Evolutionary conservation across 768 basidiomycete species (phyloP), one percentile per base, ranked within the genome.

Genomic region (Lactarius sanguifluus): DNA sequence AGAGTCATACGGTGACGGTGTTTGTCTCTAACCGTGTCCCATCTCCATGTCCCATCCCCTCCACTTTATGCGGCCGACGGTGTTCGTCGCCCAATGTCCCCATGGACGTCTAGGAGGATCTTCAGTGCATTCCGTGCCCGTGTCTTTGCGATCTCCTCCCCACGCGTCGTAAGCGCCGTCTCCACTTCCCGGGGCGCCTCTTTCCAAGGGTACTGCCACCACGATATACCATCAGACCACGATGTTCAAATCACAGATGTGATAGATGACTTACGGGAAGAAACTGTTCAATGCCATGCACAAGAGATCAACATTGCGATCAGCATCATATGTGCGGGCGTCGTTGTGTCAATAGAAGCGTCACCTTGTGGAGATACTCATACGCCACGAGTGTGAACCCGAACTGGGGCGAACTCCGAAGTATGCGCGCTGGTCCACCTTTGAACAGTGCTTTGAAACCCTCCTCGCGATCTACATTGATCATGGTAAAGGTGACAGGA

Each of bases 41-140:
- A 13, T 52, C 25, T 25, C 47, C 25, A 52, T 45, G 34, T 15
- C 20, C 32, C 23, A 10, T 28, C 18, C 40, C 61, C 23, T n/a
- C n/a, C 30, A 18, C 67, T 38, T 66, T 58, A 58, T 25, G 54
- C 8, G 32, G 40, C 52, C 2, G 60, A 40, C 15, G 64, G 40
- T 8, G 64, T 30, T 45, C 70, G 64, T 55, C 70, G 57, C 34
- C 70, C 70, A 62, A 94, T 91, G 75, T 94, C 91, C n/a, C 91
- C 91, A 77, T 93, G 92, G 45, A 92, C 90, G 72, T 94, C 94
- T 74, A 95, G 79, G 69, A 95, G 77, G 66, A 94, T 94, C 77
- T 95, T 94, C 73, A 99, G 84, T 16, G 95, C 96, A 81, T 98
- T 98, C 64, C 96, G 84, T 23, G 97, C 96, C 62, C 97, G 85